Evolutionary conservation across 2,329 filamentous ascomycete species (phyloP).

Genomic region (Aspergillus spinulosporus): DNA sequence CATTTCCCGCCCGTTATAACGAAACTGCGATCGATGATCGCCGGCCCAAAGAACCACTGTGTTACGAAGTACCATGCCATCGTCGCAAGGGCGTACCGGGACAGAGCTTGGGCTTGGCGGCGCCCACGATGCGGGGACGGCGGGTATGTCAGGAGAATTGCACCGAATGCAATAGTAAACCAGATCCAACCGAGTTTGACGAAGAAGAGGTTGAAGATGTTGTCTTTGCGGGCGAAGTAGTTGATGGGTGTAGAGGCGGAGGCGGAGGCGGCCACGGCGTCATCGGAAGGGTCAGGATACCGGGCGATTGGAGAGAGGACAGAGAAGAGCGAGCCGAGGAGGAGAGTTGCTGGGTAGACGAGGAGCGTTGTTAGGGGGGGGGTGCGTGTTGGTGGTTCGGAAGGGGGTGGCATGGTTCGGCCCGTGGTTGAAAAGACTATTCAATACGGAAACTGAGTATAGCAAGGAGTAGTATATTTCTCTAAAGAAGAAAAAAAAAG

Average conservation of each 20-base stretch:
- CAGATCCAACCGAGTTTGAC: slow-evolving; percentile 96
- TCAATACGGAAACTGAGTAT: too few species aligned
- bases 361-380: slow-evolving; percentile 52
- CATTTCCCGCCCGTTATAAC: slow-evolving; percentile 85
- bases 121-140: slow-evolving; percentile 51
- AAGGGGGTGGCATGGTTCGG: slow-evolving; percentile 13
- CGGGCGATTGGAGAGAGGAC: slow-evolving; percentile 71
- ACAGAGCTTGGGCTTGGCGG: slow-evolving; percentile 57
- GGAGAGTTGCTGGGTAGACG: slow-evolving; percentile 74
- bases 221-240: slow-evolving; percentile 93
- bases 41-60: slow-evolving; percentile 94
- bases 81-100: slow-evolving; percentile 73
- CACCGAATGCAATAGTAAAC: slow-evolving; percentile 72
- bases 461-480: too few species aligned
- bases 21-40: slow-evolving; percentile 87
- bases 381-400: slow-evolving; percentile 1
- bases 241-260: slow-evolving; percentile 33
- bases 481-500: too few species aligned
- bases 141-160: slow-evolving; percentile 68
- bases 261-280: slow-evolving; percentile 34
- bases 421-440: not conserved
- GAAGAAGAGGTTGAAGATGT: slow-evolving; percentile 88
- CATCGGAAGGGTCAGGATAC: slow-evolving; percentile 43
- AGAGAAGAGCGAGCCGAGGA: slow-evolving; percentile 80
- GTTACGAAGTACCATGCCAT: slow-evolving; percentile 81